Base-by-base conservation (phyloP, 1,139 yeast species). In the Yamadazyma spencermartinsiae region DNA sequence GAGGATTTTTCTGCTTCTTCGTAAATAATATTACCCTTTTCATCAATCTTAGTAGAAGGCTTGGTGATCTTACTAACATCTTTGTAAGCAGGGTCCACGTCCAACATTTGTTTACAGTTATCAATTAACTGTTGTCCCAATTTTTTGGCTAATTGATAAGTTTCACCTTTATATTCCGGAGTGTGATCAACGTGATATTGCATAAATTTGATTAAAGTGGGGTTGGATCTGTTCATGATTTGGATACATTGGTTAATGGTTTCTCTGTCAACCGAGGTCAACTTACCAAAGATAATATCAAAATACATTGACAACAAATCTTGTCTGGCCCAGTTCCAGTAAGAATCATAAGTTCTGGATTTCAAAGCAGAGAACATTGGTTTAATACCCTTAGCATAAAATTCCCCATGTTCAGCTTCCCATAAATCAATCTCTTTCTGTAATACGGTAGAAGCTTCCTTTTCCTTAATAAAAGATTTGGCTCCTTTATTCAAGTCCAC, bases 281-380 rank as follows among this genome's bases (percentile, higher is more conserved):
- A 77, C 50, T 87, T 84, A 59, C 98, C 98, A 63, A 92, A 94
- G 55, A 92, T 88, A 55, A 92, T 88, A 67, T 92, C 97, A 61
- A 80, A 92, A 72, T 88, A 92, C 89, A 92, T 85, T 37, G 90
- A 82, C 53, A 92, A 72, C 45, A 94, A 86, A 63, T 94, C 96
- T 72, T 92, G 98, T 68, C 97, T 86, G 33, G 98, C 97, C 98
- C 98, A 92, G 68, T 94, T 94, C 98, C 98, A 92, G 67, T 90
- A 89, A 19, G 98, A 89, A 66, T 92, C 98, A 64, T 92, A 92
- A 39, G 86, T 82, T 73, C 98, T 86, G 28, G 98, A 95, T 72
- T 92, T 92, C 69, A 86, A 78, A 46, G 94, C 76, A 31, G 96
- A 86, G 71, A 92, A 92, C 8, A 85, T 82, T 35, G 98, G 96